Percentiles rank a stretch among this genome's conserved stretches.
Conservation (phyloP, 768 basidiomycete species). For the Chalciporus piperatus region DNA sequence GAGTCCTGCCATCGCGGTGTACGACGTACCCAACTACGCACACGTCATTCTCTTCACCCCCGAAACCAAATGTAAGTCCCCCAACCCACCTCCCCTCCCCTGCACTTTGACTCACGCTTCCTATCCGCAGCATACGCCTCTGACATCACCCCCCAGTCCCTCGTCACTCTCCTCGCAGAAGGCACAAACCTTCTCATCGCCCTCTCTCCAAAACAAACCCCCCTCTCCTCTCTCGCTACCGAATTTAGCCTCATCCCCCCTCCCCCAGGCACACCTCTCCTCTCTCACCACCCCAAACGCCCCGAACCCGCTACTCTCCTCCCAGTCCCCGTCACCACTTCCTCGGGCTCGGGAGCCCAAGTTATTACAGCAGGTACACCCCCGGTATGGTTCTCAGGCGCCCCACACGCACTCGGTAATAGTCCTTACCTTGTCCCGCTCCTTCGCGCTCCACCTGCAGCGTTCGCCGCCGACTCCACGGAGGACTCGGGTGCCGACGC, state of each 20-base stretch:
- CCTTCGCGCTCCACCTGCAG: conserved; percentile 70
- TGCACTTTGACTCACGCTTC: background rate
- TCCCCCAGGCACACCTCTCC: conserved; percentile 75
- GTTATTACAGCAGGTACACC: conserved; percentile 47
- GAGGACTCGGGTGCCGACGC: conserved; percentile 56
- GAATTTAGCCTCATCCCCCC: conserved; percentile 92
- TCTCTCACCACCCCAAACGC: conserved; percentile 84
- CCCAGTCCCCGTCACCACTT: conserved; percentile 51
- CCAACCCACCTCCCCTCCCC: background rate
- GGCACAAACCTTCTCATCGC: conserved; percentile 83
- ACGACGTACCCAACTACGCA: conserved; percentile 72
- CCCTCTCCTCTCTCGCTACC: conserved; percentile 73
- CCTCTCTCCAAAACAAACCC: conserved; percentile 71
- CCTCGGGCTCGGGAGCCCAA: conserved; percentile 21
- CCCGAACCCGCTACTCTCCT: conserved; percentile 61
- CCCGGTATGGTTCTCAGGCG: conserved; percentile 77
- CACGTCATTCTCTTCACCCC: conserved; percentile 89
- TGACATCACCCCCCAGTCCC: conserved; percentile 79
- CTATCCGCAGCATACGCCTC: conserved; percentile 52
- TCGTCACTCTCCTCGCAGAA: conserved; percentile 66
- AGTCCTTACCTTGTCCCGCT: conserved; percentile 85
- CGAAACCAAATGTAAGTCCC: conserved; percentile 69
- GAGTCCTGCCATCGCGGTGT: conserved; percentile 59
- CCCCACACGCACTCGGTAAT: conserved; percentile 58
- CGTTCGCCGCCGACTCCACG: conserved; percentile 71